Percentiles rank a stretch among this genome's conserved stretches.
Evolutionary conservation across 495 filamentous ascomycete species (phyloP).

Genomic region (Neurospora sp.): DNA sequence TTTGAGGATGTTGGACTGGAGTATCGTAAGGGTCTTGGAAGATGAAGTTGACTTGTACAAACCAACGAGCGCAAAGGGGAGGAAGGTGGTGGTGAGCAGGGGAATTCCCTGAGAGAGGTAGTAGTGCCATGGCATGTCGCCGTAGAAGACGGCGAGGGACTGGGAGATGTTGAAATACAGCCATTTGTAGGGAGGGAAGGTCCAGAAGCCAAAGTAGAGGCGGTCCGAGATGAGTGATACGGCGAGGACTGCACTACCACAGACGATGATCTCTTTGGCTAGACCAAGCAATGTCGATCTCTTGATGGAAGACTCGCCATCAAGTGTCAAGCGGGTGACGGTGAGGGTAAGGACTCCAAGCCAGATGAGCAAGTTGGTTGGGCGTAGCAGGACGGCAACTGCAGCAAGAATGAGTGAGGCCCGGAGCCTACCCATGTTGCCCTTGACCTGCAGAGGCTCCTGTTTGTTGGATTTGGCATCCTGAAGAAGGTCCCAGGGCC

Average conservation of each 20-base stretch:
- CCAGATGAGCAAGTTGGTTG: slow-evolving; percentile 89
- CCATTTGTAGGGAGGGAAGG: slow-evolving; percentile 81
- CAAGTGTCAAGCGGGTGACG: slow-evolving; percentile 30
- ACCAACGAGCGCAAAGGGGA: slow-evolving; percentile 64
- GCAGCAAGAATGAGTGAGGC: slow-evolving; percentile 66
- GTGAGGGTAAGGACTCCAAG: slow-evolving; percentile 38
- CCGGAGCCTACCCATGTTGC: slow-evolving; percentile 44
- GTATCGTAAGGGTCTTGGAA: slow-evolving; percentile 19
- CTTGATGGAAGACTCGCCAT: slow-evolving; percentile 30
- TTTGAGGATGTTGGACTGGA: slow-evolving; percentile 34
- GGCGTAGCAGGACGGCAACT: slow-evolving; percentile 75
- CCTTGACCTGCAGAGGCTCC: slow-evolving; percentile 10
- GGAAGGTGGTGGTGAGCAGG: slow-evolving; percentile 70
- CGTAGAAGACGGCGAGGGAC: slow-evolving; percentile 83
- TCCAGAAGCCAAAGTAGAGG: slow-evolving; percentile 77
- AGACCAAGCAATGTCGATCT: slow-evolving; percentile 42
- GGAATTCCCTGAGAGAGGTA: slow-evolving; percentile 86
- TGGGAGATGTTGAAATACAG: slow-evolving; percentile 87
- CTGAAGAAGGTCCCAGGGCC: slow-evolving; percentile 65
- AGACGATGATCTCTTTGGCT: slow-evolving; percentile 50
- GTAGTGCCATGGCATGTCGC: slow-evolving; percentile 85
- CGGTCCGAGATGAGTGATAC: slow-evolving; percentile 62
- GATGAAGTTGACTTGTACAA: slow-evolving; percentile 42
- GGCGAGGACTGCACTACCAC: slow-evolving; percentile 53
- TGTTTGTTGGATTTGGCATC: slow-evolving; percentile 22